These are phyloP conservation scores for Moesziomyces antarcticus DNA, from an alignment of 1,284 basidiomycete species.

Conservation along the genomic window DNA sequence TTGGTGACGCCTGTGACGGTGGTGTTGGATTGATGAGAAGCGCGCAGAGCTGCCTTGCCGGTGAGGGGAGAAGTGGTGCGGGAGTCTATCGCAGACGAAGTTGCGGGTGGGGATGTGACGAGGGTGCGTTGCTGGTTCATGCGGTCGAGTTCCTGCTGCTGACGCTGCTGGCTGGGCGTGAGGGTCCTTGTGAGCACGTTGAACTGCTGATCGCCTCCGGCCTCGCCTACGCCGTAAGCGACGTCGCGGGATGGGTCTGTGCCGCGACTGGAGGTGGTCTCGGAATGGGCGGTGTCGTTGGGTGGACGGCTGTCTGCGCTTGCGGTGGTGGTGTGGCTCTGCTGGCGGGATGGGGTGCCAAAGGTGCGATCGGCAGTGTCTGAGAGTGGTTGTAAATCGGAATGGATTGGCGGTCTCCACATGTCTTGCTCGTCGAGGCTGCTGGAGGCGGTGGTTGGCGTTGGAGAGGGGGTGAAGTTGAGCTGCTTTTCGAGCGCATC, in stretches of 20 bases:
- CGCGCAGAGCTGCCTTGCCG: conserved; percentile 9
- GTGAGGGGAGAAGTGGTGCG: conserved; percentile 5
- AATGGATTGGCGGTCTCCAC: conserved; percentile 1
- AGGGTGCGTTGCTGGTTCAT: conserved; percentile 24
- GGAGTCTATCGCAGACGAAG: background rate
- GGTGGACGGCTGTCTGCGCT: conserved; percentile 11
- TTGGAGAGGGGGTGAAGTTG: conserved; percentile 9
- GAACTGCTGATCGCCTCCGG: conserved; percentile 22
- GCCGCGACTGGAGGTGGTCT: conserved; percentile 23
- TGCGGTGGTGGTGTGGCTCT: conserved; percentile 2
- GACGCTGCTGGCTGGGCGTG: conserved; percentile 10
- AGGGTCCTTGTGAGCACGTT: conserved; percentile 10
- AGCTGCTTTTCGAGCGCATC: conserved; percentile 22
- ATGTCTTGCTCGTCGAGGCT: conserved; percentile 8
- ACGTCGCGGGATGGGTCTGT: conserved; percentile 16
- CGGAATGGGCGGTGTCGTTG: conserved; percentile 8
- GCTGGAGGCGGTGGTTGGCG: conserved; percentile 3
- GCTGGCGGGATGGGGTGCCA: conserved; percentile 15
- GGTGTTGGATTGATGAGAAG: conserved; percentile 23
- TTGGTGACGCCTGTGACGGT: conserved; percentile 13
- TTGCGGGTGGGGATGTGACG: conserved; percentile 1
- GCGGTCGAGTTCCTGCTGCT: conserved; percentile 22
- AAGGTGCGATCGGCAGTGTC: conserved; percentile 25
- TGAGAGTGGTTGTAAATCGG: background rate
- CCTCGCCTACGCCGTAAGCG: conserved; percentile 32